Percentiles rank a stretch among this genome's conserved stretches.
These are phyloP conservation scores for Astrocystis sublimbata DNA, from an alignment of 495 filamentous ascomycete species.

Conservation along the genomic window DNA sequence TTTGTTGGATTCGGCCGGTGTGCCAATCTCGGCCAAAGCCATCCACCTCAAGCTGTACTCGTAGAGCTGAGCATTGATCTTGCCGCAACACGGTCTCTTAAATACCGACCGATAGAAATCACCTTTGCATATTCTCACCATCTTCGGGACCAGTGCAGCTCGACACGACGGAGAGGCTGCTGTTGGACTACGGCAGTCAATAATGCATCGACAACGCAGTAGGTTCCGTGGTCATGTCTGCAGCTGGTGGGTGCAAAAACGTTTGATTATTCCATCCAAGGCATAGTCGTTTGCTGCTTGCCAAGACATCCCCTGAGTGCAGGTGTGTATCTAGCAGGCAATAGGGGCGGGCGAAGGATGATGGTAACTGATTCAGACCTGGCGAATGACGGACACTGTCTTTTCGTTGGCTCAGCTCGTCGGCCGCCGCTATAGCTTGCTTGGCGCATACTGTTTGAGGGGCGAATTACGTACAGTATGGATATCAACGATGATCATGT, in stretches of 20 bases:
- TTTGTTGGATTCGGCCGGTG: background rate
- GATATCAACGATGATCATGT: background rate
- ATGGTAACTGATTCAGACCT: background rate
- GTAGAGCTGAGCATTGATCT: too few relatives aligned
- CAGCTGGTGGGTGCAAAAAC: slow-evolving; percentile 14
- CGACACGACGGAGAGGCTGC: too few relatives aligned
- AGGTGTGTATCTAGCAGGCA: background rate
- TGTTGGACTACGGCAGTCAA: background rate
- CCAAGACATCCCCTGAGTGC: background rate
- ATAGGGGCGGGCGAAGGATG: slow-evolving; percentile 10
- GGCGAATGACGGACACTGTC: slow-evolving; percentile 5
- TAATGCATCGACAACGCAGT: background rate
- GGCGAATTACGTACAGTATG: background rate
- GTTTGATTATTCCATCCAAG: slow-evolving; percentile 9
- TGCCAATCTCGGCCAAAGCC: background rate
- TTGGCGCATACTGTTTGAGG: background rate
- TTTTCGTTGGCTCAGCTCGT: background rate
- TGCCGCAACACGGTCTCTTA: background rate
- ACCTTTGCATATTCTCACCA: too few relatives aligned
- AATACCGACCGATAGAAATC: too few relatives aligned
- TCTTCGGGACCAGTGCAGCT: too few relatives aligned
- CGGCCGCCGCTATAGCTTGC: background rate
- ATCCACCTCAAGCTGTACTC: slow-evolving; percentile 1
- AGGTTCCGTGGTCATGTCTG: background rate
- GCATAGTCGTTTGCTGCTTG: background rate